Base-by-base conservation (phyloP, 768 basidiomycete genomes). In the Dioszegia hungarica region DNA sequence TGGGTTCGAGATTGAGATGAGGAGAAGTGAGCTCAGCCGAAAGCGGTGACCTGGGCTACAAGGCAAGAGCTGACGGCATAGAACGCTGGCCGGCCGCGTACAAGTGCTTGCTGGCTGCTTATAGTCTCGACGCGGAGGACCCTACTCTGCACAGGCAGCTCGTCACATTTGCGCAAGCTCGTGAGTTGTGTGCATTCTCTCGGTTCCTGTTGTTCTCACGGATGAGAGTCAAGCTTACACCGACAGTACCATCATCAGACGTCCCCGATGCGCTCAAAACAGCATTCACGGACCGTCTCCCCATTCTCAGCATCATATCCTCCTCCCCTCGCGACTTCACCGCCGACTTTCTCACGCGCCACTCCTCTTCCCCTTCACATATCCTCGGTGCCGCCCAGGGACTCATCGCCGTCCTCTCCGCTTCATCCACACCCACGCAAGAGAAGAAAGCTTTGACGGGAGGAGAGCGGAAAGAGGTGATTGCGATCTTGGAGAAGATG, bases 31-130 rank as follows among this genome's bases (percentile, higher is more conserved):
- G 85, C 79, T 41, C 24, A n/a, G 40, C 37, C n/a, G 6, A n/a
- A 24, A 3, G n/a, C n/a, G 19, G 10, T n/a, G 6, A 10, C 45
- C 1, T 28, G 20, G n/a, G 34, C 10, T 20, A 24, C 27, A 20
- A 33, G 14, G 29, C 1, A 5, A 31, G 25, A 5, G 43, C 57
- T 58, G 50, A 44, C 27, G 29, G 41, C 36, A 14, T 61, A 92
- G 92, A 84, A 70, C 89, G 90, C 74, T 84, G 85, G 58, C 77
- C 93, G 33, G 88, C 90, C 64, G 92, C 92, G 0, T 74, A 84
- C 3, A 80, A 81, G 62, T 88, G 87, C 0, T 81, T 97, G 3
- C 79, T 78, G 11, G 78, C 76, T 4, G 88, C 86, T 0, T 78
- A 79, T 17, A 67, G 78, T 2, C 61, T 90, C 11, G 80, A 84